These are phyloP conservation scores for Teunomyces tritomae DNA, from an alignment of 805 yeast genomes.

Conservation along the genomic window DNA sequence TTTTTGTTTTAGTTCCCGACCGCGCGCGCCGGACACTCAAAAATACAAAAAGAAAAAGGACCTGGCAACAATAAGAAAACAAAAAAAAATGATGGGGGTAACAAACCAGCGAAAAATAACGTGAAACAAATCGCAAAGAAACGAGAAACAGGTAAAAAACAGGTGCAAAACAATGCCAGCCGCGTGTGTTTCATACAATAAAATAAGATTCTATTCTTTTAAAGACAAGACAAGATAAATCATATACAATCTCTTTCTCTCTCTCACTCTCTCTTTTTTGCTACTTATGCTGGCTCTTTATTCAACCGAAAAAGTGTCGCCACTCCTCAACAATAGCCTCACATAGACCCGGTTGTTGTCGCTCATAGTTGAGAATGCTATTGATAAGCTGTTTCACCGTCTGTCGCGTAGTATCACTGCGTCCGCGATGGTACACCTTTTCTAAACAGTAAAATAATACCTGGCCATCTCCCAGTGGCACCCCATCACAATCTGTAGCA, in stretches of 20 bases:
- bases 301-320: background rate
- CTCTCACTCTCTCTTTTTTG: too few species aligned
- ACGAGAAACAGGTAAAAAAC: background rate
- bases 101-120: background rate
- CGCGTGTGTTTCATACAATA: too few species aligned
- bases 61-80: background rate
- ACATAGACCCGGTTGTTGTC: constrained; percentile 58
- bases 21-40: background rate
- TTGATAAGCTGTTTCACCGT: constrained; percentile 44
- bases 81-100: background rate
- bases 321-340: constrained; percentile 65
- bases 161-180: background rate
- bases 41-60: background rate
- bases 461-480: constrained; percentile 22
- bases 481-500: background rate
- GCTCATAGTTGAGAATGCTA: constrained; percentile 45
- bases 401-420: constrained; percentile 43
- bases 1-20: background rate
- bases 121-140: background rate
- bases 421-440: constrained; percentile 52
- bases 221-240: too few species aligned
- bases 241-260: background rate
- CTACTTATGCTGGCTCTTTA: background rate
- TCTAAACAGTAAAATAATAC: constrained; percentile 45
- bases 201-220: too few species aligned